phyloP scores from a whole-genome alignment of 768 basidiomycete genomes.

The Boletus barrowsii region DNA sequence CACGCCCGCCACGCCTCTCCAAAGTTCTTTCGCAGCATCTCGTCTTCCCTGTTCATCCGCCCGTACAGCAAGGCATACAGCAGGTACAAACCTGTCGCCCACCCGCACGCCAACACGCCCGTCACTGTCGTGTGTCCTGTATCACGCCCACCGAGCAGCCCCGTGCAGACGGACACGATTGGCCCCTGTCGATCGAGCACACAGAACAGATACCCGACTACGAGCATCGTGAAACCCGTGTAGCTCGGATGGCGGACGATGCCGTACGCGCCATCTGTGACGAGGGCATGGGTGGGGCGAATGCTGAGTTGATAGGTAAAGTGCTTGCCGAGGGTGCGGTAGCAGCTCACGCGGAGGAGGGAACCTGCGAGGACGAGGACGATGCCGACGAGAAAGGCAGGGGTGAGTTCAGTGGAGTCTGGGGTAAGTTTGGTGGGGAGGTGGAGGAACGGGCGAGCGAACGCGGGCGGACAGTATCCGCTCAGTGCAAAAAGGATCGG shows the following conservation, averaged over 20 bases:
- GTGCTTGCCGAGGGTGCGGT: conserved; percentile 14
- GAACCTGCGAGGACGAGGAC: conserved; percentile 4
- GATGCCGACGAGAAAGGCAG: conserved; percentile 9
- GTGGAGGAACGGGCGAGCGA: neutral
- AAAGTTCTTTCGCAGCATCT: conserved; percentile 23
- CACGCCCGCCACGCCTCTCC: conserved; percentile 26
- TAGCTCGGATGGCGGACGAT: conserved; percentile 33
- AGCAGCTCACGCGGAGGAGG: conserved; percentile 18
- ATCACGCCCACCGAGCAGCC: neutral
- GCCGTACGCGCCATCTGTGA: conserved; percentile 24
- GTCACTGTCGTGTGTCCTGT: neutral
- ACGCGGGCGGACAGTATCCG: neutral
- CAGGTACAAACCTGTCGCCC: neutral
- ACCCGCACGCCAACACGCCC: neutral
- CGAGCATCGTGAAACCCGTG: neutral
- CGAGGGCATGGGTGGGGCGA: conserved; percentile 15
- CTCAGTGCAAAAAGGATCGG: neutral
- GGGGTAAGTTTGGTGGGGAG: neutral
- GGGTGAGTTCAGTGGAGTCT: neutral
- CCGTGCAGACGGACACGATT: conserved; percentile 1
- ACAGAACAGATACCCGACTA: conserved; percentile 5
- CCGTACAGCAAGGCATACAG: neutral
- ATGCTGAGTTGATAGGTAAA: conserved; percentile 28
- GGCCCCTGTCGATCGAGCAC: conserved; percentile 2
- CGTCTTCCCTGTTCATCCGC: conserved; percentile 27